Percentiles rank a stretch among this genome's conserved stretches.
Evolutionary conservation across 306 rosid species (phyloP).

Genomic region (Prunus fruticosa): DNA sequence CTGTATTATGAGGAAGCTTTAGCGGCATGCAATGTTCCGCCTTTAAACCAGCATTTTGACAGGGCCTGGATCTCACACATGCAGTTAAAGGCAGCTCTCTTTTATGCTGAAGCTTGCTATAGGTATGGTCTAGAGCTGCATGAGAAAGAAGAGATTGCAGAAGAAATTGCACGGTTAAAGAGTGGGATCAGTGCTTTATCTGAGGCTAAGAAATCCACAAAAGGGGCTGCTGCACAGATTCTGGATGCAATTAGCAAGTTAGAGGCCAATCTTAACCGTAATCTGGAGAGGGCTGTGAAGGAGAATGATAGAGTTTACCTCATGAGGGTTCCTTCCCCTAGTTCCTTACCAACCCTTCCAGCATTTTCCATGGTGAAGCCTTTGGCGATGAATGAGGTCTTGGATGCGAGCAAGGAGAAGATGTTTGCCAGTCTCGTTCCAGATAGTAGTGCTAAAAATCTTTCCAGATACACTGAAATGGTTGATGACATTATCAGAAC

Average conservation of each 20-base stretch:
- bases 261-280: constrained; percentile 75
- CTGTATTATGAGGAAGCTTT: constrained; percentile 91
- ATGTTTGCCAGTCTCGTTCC: constrained; percentile 96
- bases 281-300: constrained; percentile 91
- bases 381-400: constrained; percentile 75
- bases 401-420: constrained; percentile 95
- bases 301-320: constrained; percentile 97
- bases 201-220: constrained; percentile 71
- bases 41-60: constrained; percentile 85
- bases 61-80: constrained; percentile 85
- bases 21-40: constrained; percentile 67
- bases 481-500: constrained; percentile 86
- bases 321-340: constrained; percentile 82
- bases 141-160: constrained; percentile 90
- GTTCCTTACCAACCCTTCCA: constrained; percentile 68
- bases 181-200: constrained; percentile 59
- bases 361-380: constrained; percentile 92
- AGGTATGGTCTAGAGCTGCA: constrained; percentile 83
- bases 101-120: constrained; percentile 86
- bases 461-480: constrained; percentile 96
- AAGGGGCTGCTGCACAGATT: constrained; percentile 82
- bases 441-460: constrained; percentile 88
- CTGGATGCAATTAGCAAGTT: constrained; percentile 77
- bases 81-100: constrained; percentile 79
- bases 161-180: constrained; percentile 82